Evolutionary conservation across 2,329 filamentous ascomycete species (phyloP), one percentile per base, ranked within the genome.

Genomic region (Colletotrichum sp.): DNA sequence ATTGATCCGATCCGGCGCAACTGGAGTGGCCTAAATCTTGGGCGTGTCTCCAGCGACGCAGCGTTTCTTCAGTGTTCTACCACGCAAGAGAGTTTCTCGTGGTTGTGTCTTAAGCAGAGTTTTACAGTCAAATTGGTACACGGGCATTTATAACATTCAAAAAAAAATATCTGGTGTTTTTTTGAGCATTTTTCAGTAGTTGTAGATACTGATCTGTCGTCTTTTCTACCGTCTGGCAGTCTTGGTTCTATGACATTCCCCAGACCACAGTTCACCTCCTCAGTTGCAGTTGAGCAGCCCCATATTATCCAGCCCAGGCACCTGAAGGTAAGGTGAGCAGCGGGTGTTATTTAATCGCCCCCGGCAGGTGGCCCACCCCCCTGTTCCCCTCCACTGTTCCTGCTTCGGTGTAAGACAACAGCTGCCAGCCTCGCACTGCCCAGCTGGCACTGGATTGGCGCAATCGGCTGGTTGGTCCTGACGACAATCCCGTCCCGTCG

Each of bases 1-100:
- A 52, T 78, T 78, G 71, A 71, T 78, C 76, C 76, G 76, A 74
- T 78, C 76, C 76, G 76, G 71, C 74, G 66, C 74, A 75, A 66
- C 60, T 74, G 74, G 43, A 61, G 57, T 39, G 21, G 64, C 65
- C 64, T 59, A 79, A 79, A 78, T 78, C 75, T 78, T 68, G 75
- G 77, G 75, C 60, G 65, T 39, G 36, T 43, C 43, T 73, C 55
- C 71, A 73, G 71, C 55, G 71, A 32, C n/a, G 32, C 8, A 14
- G 55, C 26, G 48, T 26, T 65, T 65, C 24, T 43, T 48, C 24
- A 43, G 63, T 32, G 63, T 52, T 52, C 30, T 52, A 21, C 4
- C 43, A 13, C 12, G 43, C 59, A 32, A 10, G 59, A 32, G 28
- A n/a, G 26, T 63, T 26, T 63, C 59, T 52, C 1, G n/a, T 52